These are phyloP conservation scores for Xylariaceae sp. DNA, from an alignment of 2,329 filamentous ascomycete genomes.

Conservation along the genomic window DNA sequence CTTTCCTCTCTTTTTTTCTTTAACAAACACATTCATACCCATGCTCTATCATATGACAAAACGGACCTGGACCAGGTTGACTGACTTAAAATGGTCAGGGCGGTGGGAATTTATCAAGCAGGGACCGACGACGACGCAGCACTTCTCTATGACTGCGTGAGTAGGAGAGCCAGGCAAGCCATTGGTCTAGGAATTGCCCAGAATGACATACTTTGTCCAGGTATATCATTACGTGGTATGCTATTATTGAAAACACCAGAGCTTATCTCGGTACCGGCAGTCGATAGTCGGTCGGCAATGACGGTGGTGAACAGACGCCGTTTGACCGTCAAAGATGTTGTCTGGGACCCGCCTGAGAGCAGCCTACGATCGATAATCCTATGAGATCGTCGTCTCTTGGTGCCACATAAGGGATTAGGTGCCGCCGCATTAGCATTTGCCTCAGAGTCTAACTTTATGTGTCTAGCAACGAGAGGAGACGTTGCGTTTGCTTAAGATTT, in stretches of 20 bases:
- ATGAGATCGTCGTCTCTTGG: slow-evolving; percentile 21
- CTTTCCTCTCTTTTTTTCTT: too few species aligned
- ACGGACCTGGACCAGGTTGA: too few species aligned
- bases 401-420: too few species aligned
- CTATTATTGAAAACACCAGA: slow-evolving; percentile 29
- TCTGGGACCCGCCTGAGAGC: slow-evolving; percentile 39
- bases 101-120: slow-evolving; percentile 66
- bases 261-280: slow-evolving; percentile 22
- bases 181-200: slow-evolving; percentile 28
- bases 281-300: slow-evolving; percentile 10
- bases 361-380: slow-evolving; percentile 24
- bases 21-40: too few species aligned
- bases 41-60: too few species aligned
- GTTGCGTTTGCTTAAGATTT: not conserved
- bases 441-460: too few species aligned
- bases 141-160: slow-evolving; percentile 48
- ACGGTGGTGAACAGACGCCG: slow-evolving; percentile 28
- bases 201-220: slow-evolving; percentile 14
- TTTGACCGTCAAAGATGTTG: slow-evolving; percentile 33
- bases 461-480: not conserved
- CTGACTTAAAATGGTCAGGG: slow-evolving; percentile 33
- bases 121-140: slow-evolving; percentile 59
- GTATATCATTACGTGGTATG: slow-evolving; percentile 23
- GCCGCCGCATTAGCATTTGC: too few species aligned
- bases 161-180: slow-evolving; percentile 34